Evolutionary conservation across 2,329 filamentous ascomycete species (phyloP), one percentile per base, ranked within the genome.

Genomic region (Coleophoma cylindrospora): DNA sequence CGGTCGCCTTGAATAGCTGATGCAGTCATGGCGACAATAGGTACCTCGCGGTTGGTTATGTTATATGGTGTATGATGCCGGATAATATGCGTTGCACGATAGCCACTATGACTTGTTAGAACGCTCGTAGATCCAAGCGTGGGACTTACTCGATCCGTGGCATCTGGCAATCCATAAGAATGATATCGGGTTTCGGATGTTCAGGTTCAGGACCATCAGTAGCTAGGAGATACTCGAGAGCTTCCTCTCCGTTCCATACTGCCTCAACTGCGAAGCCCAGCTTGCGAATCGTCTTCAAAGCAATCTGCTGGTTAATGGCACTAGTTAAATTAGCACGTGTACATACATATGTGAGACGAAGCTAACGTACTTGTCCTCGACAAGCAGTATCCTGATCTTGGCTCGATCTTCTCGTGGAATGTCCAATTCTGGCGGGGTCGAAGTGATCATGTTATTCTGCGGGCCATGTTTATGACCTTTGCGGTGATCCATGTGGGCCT

Each of bases 1-100:
- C 78, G 74, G 60, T 91, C 87, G 4, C 87, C 87, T 62, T 89
- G 84, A 38, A 90, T 89, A 0, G 87, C 87, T 4, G 83, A 87
- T 4, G 86, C 87, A 0, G 87, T 91, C 84, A 91, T 89, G n/a
- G 87, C 87, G 36, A 91, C 83, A 46, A 91, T 89, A 0, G 86
- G 86, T 5, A 89, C 83, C 40, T 83, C 73, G 49, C 76, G 73
- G 4, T 81, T 72, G 47, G 79, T 76, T 2, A 70, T 61, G 38
- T 77, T 82, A 67, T 87, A 90, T 0, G 85, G 83, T 2, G 76
- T 63, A 56, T 87, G 81, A 49, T 86, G 83, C 14, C 87, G 77
- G 43, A 92, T 76, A 10, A 86, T 75, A 57, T 89, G 86, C 0
- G 87, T 91, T 40, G 87, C 86, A 50, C 81, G 80, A 64, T 91